phyloP scores from a whole-genome alignment of 495 filamentous ascomycete genomes.

The Neurospora discreta region DNA sequence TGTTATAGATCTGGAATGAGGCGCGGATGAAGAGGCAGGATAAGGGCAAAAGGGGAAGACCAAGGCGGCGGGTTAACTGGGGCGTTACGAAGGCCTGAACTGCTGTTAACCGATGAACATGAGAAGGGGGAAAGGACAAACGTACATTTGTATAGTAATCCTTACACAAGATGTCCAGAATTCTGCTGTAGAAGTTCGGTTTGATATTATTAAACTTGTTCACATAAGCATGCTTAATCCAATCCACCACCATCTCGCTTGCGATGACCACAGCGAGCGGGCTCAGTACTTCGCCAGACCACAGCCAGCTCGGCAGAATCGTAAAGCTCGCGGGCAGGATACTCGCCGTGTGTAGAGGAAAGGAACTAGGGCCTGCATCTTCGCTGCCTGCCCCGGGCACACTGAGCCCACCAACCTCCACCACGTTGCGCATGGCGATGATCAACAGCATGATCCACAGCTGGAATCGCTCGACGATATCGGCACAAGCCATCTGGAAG shows the following conservation, averaged over 20 bases:
- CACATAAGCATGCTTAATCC: constrained; percentile 95
- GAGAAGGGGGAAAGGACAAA: background rate
- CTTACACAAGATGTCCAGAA: constrained; percentile 85
- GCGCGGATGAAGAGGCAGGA: constrained; percentile 93
- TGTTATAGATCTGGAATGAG: constrained; percentile 92
- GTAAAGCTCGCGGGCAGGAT: constrained; percentile 82
- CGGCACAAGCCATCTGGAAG: constrained; percentile 92
- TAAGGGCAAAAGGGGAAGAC: constrained; percentile 83
- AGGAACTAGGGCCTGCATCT: constrained; percentile 35
- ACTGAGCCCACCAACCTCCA: constrained; percentile 71
- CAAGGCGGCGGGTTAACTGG: constrained; percentile 74
- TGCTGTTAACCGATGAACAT: background rate
- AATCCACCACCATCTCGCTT: constrained; percentile 94
- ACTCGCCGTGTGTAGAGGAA: constrained; percentile 39
- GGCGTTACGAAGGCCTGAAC: constrained; percentile 72
- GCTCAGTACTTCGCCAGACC: constrained; percentile 72
- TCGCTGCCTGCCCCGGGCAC: constrained; percentile 34
- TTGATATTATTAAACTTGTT: constrained; percentile 97
- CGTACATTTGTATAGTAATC: constrained; percentile 91
- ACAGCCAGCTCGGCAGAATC: constrained; percentile 67
- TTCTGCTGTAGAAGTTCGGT: constrained; percentile 76
- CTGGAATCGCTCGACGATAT: constrained; percentile 95
- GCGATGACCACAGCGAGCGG: constrained; percentile 89
- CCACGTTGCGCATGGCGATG: constrained; percentile 88
- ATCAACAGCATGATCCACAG: constrained; percentile 95